phyloP scores from a whole-genome alignment of 495 filamentous ascomycete species.

The Penicillium flavigenum region DNA sequence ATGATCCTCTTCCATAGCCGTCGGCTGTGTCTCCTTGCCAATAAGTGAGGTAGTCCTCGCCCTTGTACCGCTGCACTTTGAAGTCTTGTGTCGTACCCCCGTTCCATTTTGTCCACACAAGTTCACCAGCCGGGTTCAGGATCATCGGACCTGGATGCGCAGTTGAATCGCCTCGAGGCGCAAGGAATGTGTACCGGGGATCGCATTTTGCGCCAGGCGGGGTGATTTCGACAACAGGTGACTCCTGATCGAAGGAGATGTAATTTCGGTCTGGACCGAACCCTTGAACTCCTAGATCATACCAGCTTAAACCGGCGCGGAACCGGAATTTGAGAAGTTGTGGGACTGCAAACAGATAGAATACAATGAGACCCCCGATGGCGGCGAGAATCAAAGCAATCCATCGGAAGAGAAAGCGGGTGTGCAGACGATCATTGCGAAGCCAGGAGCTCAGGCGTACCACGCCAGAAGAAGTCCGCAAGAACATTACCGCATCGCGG shows the following conservation, averaged over 20 bases:
- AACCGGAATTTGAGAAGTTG: conserved; percentile 35
- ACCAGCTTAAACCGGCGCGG: conserved; percentile 33
- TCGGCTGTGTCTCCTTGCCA: conserved; percentile 54
- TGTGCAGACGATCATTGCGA: conserved; percentile 8
- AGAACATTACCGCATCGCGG: conserved; percentile 37
- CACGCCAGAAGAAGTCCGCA: conserved; percentile 23
- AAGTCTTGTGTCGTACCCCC: conserved; percentile 48
- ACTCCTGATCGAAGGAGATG: conserved; percentile 35
- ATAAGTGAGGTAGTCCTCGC: conserved; percentile 50
- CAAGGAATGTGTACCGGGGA: conserved; percentile 43
- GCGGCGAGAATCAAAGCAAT: conserved; percentile 13
- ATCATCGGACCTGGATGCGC: conserved; percentile 47
- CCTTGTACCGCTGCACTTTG: conserved; percentile 46
- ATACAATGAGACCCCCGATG: conserved; percentile 17
- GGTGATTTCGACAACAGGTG: conserved; percentile 34
- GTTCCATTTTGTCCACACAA: conserved; percentile 46
- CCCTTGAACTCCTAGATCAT: conserved; percentile 39
- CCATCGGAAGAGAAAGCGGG: conserved; percentile 12
- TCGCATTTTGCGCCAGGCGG: conserved; percentile 38
- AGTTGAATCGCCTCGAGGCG: conserved; percentile 45
- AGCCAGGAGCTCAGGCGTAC: conserved; percentile 25
- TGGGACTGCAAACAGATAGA: conserved; percentile 31
- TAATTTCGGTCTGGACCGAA: conserved; percentile 37
- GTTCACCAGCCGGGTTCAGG: conserved; percentile 42
- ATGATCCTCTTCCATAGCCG: conserved; percentile 49